Evolutionary conservation across 805 yeast genomes (phyloP).

Genomic region (Metschnikowia aberdeeniae): DNA sequence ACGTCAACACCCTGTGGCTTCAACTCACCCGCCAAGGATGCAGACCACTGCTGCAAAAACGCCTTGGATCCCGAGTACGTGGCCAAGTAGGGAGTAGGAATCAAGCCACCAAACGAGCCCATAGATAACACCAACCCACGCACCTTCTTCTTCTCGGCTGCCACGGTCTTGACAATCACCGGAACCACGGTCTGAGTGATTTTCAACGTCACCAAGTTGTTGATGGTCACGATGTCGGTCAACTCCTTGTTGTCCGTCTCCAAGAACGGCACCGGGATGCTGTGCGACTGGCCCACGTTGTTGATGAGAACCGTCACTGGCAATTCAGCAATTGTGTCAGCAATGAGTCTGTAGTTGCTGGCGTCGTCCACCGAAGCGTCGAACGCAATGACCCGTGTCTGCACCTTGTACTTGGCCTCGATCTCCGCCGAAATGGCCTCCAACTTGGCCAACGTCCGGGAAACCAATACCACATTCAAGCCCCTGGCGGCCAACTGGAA

Average conservation of each 20-base stretch:
- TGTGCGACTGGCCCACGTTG: slow-evolving; percentile 93
- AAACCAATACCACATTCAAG: slow-evolving; percentile 75
- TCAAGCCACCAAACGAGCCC: slow-evolving; percentile 96
- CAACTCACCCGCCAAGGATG: slow-evolving; percentile 84
- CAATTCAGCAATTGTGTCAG: slow-evolving; percentile 43
- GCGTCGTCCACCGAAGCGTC: slow-evolving; percentile 68
- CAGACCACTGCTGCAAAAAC: slow-evolving; percentile 89
- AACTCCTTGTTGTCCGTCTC: slow-evolving; percentile 77
- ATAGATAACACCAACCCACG: slow-evolving; percentile 82
- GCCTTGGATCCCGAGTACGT: slow-evolving; percentile 96
- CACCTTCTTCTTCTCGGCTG: slow-evolving; percentile 32
- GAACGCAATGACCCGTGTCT: slow-evolving; percentile 65
- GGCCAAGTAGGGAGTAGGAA: slow-evolving; percentile 90
- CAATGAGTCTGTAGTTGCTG: slow-evolving; percentile 52
- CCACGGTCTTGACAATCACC: slow-evolving; percentile 52
- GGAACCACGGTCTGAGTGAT: slow-evolving; percentile 82
- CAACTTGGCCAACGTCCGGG: slow-evolving; percentile 79
- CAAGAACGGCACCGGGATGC: slow-evolving; percentile 88
- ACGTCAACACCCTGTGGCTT: slow-evolving; percentile 70
- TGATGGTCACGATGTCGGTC: slow-evolving; percentile 76
- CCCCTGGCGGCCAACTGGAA: slow-evolving; percentile 81
- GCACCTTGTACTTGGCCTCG: slow-evolving; percentile 51
- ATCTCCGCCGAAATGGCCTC: slow-evolving; percentile 62
- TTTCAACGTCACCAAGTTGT: slow-evolving; percentile 77
- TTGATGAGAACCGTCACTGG: slow-evolving; percentile 77